Conservation (phyloP, 768 basidiomycete species). For the Lactifluus rugatus region DNA sequence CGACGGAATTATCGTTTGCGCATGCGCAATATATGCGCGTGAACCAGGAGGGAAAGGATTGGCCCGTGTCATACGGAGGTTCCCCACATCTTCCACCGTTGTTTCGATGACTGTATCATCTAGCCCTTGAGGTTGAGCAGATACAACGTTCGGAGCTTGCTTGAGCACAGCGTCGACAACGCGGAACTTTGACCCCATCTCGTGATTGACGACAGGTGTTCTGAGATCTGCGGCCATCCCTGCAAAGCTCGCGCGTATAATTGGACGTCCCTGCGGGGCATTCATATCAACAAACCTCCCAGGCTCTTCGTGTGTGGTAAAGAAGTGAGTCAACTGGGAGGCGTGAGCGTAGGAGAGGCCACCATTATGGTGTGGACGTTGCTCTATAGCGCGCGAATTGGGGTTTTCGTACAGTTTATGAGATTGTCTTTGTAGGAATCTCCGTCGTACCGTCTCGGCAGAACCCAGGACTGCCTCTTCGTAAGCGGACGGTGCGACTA, state of each 20-base stretch:
- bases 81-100: slow-evolving; percentile 26
- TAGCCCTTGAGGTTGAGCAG: slow-evolving; percentile 28
- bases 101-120: slow-evolving; percentile 29
- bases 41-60: slow-evolving; percentile 46
- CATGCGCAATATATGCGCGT: slow-evolving; percentile 33
- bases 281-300: slow-evolving; percentile 37
- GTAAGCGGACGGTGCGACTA: slow-evolving; percentile 14
- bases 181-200: slow-evolving; percentile 24
- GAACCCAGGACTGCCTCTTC: slow-evolving; percentile 11
- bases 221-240: slow-evolving; percentile 31
- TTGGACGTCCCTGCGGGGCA: slow-evolving; percentile 5
- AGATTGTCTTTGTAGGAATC: slow-evolving; percentile 33
- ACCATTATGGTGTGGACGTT: slow-evolving; percentile 52
- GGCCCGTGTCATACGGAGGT: slow-evolving; percentile 26
- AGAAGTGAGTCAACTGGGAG: slow-evolving; percentile 42
- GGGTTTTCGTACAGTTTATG: slow-evolving; percentile 20
- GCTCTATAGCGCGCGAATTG: slow-evolving; percentile 39
- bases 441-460: slow-evolving; percentile 23
- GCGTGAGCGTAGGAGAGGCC: slow-evolving; percentile 53
- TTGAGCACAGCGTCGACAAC: slow-evolving; percentile 26
- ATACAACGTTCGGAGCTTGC: slow-evolving; percentile 28
- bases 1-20: neutral
- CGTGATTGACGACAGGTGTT: slow-evolving; percentile 4
- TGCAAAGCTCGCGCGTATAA: slow-evolving; percentile 33
- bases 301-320: slow-evolving; percentile 43